A percentile compares a stretch with the other conserved stretches of the same genome.
Evolutionary conservation across 805 yeast genomes (phyloP).

Genomic region (Pichia occidentalis): DNA sequence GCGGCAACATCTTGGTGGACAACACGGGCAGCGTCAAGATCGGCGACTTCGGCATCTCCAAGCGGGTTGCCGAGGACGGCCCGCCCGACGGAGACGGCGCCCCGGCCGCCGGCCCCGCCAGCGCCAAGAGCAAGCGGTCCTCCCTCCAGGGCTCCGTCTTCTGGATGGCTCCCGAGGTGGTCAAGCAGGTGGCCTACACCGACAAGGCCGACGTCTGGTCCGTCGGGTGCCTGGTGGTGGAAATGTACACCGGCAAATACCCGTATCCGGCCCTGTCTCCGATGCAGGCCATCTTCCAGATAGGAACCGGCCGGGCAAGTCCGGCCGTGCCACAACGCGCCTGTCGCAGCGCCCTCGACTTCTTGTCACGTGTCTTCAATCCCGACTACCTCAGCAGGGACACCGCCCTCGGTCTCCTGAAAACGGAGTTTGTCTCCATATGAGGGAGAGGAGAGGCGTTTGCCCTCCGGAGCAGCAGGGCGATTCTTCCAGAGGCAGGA

Average conservation of each 20-base stretch:
- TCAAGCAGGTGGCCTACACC: constrained; percentile 85
- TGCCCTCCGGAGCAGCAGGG: too few species aligned
- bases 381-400: constrained; percentile 71
- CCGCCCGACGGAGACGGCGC: constrained; percentile 19
- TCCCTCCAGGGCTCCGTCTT: constrained; percentile 91
- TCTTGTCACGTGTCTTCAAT: constrained; percentile 67
- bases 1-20: constrained; percentile 56
- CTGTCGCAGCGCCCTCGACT: constrained; percentile 60
- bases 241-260: constrained; percentile 93
- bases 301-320: constrained; percentile 67
- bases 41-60: constrained; percentile 62
- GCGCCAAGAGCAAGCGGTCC: constrained; percentile 52
- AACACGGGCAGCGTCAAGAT: constrained; percentile 57
- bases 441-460: too few species aligned
- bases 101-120: too few species aligned
- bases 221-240: constrained; percentile 87
- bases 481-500: too few species aligned
- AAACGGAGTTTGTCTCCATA: constrained; percentile 1
- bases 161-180: constrained; percentile 99
- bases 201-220: constrained; percentile 97
- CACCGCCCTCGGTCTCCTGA: constrained; percentile 33
- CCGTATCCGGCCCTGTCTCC: constrained; percentile 94
- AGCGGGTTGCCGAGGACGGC: constrained; percentile 33
- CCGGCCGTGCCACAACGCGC: constrained; percentile 78
- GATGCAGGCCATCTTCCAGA: constrained; percentile 94